Percentiles rank a stretch among this genome's conserved stretches.
Evolutionary conservation across 805 yeast genomes (phyloP).

Genomic region (Phaffomyces antillensis): DNA sequence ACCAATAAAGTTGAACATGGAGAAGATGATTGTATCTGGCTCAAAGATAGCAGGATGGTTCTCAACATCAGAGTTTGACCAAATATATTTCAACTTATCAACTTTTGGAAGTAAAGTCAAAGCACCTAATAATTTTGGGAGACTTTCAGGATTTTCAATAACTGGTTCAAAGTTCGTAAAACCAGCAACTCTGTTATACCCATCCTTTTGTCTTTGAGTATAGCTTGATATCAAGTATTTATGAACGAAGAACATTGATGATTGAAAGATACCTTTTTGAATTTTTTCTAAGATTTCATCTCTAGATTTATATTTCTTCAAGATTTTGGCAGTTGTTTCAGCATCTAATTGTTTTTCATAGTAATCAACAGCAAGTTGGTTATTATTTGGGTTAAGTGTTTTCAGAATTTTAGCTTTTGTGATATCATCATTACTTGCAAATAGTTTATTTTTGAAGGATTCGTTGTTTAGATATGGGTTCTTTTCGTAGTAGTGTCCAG

Average conservation of each 20-base stretch:
- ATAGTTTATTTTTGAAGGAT: constrained; percentile 15
- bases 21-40: constrained; percentile 15
- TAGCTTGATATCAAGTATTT: constrained; percentile 16
- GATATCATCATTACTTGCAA: constrained; percentile 45
- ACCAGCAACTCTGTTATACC: constrained; percentile 14
- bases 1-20: constrained; percentile 15
- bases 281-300: constrained; percentile 17
- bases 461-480: constrained; percentile 3
- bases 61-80: constrained; percentile 14
- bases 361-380: neutral
- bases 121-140: neutral
- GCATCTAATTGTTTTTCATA: constrained; percentile 27
- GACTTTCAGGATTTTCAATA: constrained; percentile 8
- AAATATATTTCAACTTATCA: constrained; percentile 11
- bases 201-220: constrained; percentile 8
- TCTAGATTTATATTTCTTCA: constrained; percentile 14
- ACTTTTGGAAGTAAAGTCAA: constrained; percentile 14
- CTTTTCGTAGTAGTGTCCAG: constrained; percentile 15
- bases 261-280: constrained; percentile 17
- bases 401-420: constrained; percentile 37
- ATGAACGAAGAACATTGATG: constrained; percentile 20
- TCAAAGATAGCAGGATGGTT: constrained; percentile 8
- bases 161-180: constrained; percentile 14
- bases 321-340: constrained; percentile 24
- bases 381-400: constrained; percentile 31